Evolutionary conservation across 495 filamentous ascomycete species (phyloP), one percentile per base, ranked within the genome.

Genomic region (Hypoxylon rickii): DNA sequence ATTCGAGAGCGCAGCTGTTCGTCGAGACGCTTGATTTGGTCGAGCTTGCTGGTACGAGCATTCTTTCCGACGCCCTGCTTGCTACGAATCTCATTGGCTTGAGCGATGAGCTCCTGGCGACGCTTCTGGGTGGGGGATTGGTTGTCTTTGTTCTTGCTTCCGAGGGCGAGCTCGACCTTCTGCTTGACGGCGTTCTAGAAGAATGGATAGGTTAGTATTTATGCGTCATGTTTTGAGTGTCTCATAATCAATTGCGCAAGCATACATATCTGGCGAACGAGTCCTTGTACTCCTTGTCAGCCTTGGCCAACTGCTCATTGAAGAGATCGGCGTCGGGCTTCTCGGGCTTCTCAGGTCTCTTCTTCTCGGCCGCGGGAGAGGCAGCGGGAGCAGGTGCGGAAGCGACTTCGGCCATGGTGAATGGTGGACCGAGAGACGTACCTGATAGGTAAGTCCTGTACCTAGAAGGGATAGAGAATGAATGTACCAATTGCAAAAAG

Each of bases 1-100:
- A 93, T 86, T 61, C 86, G 85, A 47, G 84, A 81, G 72, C 91
- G 92, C 46, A 97, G 74, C 51, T 89, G 86, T 58, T 87, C 84
- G 56, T 97, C 93, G 33, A 95, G 78, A 24, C 80, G 80, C 78
- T 89, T 92, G 73, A 97, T 88, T 75, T 92, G 87, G 51, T 96
- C 92, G 50, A 88, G 81, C 66, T 88, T 86, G 68, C 79, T 80
- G 55, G 78, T 80, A 21, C 92, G 85, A 33, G 83, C 82, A 24
- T 83, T 79, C 79, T 97, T 98, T 76, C 89, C 89, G 17, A 79
- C 84, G 45, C 83, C 85, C 72, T 97, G 93, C 76, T 92, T 84
- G 63, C 85, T 79, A 18, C 86, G 84, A 71, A 99, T 95, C 32
- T 78, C 76, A 39, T 75, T 73, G 51, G 88, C 79, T 68, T 95